These are phyloP conservation scores for Pseudogymnoascus sp. DNA, from an alignment of 2,329 filamentous ascomycete species.

Conservation along the genomic window DNA sequence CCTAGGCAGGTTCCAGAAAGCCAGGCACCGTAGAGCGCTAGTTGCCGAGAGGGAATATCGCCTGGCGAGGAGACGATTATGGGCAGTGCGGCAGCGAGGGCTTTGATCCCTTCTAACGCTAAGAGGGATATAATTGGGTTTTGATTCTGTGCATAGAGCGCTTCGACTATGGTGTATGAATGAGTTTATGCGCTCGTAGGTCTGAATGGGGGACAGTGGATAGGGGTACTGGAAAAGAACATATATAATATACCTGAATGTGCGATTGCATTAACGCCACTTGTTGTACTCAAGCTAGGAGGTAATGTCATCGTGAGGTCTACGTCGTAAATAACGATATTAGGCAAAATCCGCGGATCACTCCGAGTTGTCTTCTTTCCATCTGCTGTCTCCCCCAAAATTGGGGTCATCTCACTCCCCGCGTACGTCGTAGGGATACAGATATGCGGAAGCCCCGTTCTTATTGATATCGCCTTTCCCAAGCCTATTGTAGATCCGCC, in stretches of 20 bases:
- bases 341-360: slow-evolving; percentile 51
- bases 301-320: slow-evolving; percentile 53
- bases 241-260: slow-evolving; percentile 28
- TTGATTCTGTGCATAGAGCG: slow-evolving; percentile 51
- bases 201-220: too few relatives aligned
- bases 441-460: slow-evolving; percentile 46
- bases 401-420: slow-evolving; percentile 56
- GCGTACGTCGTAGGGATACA: slow-evolving; percentile 54
- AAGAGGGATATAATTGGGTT: slow-evolving; percentile 53
- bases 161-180: slow-evolving; percentile 39
- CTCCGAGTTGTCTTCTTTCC: slow-evolving; percentile 48
- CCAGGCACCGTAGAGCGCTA: slow-evolving; percentile 55
- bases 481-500: slow-evolving; percentile 54
- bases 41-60: slow-evolving; percentile 38
- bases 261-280: slow-evolving; percentile 57
- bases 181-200: not conserved
- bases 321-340: slow-evolving; percentile 56
- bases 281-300: slow-evolving; percentile 41
- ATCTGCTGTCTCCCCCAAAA: slow-evolving; percentile 51
- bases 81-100: slow-evolving; percentile 45
- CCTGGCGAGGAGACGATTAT: slow-evolving; percentile 37
- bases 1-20: slow-evolving; percentile 54
- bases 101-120: slow-evolving; percentile 46
- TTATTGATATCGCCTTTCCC: slow-evolving; percentile 46
- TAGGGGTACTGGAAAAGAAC: not conserved